Conservation (phyloP, 345 rosid species). For the Eucalyptus coolabah region DNA sequence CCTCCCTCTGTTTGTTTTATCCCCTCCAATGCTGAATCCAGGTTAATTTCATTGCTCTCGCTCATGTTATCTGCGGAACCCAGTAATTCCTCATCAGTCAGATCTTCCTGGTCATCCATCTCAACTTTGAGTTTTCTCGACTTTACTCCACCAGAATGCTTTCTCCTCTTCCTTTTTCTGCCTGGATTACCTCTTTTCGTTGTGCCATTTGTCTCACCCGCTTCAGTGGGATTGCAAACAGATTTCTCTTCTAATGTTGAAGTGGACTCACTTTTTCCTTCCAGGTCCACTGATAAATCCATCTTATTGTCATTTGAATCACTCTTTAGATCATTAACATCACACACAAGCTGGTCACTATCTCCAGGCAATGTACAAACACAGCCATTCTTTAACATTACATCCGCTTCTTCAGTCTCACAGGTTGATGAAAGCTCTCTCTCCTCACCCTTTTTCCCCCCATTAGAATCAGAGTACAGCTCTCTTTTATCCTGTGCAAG, state of each 20-base stretch:
- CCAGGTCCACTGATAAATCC: not conserved
- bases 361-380: not conserved
- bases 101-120: not conserved
- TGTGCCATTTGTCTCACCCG: not conserved
- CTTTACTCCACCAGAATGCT: not conserved
- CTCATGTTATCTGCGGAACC: not conserved
- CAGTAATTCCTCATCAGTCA: not conserved
- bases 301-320: not conserved
- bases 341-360: not conserved
- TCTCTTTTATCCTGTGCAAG: slow-evolving; percentile 12
- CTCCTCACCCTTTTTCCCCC: not conserved
- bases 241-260: not conserved
- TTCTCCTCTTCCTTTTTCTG: not conserved
- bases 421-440: not conserved
- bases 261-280: not conserved
- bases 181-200: not conserved
- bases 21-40: not conserved
- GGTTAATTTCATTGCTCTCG: not conserved
- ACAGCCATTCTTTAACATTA: not conserved
- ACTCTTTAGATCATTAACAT: not conserved
- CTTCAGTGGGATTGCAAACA: not conserved
- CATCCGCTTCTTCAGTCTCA: not conserved
- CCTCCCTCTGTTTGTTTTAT: slow-evolving; percentile 11
- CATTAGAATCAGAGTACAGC: not conserved
- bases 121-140: not conserved